Evolutionary conservation across 2,329 filamentous ascomycete species (phyloP), one percentile per base, ranked within the genome.

Genomic region (Ploettnerulaceae sp.): DNA sequence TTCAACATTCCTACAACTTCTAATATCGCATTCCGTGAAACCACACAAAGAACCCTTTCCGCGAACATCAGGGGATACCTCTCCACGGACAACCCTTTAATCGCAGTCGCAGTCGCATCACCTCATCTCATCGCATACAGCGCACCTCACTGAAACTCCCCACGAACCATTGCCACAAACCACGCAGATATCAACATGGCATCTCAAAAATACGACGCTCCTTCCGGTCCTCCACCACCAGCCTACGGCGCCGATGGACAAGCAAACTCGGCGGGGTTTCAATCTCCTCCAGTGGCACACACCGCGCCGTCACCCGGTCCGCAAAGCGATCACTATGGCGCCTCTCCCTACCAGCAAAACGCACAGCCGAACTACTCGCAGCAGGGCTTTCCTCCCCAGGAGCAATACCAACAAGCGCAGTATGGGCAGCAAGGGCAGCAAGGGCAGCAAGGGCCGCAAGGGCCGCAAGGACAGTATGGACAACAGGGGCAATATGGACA

Each of bases 401-500:
- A 31, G 2, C 36, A 39, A 39, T 39, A 39, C 36, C 36, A 39
- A 8, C 36, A 39, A 22, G 38, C 29, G n/a, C 34, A 26, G 7
- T 47, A 48, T 21, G 24, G 43, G 7, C 55, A 47, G 2, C 49
- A 51, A 36, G 33, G 45, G 12, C 38, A 47, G 37, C 49, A 48
- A 31, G 21, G 32, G 17, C 54, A 54, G 11, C 26, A 31, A 14
- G 31, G 32, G n/a, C 41, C 24, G 22, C 44, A 40, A 26, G 43
- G 47, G 22, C 57, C 54, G 11, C 59, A 59, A 38, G 58, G 59
- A 35, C 49, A 38, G 4, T 56, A 53, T 7, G 51, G 48, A n/a
- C 57, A 52, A 18, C 57, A 59, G 45, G 57, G 57, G 53, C 52
- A 51, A 8, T 57, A 58, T 39, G 40, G 42, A n/a, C 51, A 47